phyloP scores from a whole-genome alignment of 331 rosid genomes.

The Pyrus hybrid region DNA sequence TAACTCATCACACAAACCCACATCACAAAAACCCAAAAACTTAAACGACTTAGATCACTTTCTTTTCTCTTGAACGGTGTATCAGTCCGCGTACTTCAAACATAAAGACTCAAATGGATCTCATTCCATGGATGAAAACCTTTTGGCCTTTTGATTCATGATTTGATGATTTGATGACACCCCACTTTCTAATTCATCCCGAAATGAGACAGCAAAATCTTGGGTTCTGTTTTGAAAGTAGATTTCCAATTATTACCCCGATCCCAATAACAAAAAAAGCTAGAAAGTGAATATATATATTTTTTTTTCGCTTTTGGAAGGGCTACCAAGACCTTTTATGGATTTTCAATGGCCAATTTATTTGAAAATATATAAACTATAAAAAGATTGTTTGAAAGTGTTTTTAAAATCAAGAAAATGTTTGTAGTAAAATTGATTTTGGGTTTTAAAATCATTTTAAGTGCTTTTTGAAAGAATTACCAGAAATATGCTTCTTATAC shows the following conservation, averaged over 20 bases:
- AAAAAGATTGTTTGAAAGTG: neutral
- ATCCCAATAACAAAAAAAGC: neutral
- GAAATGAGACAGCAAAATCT: constrained; percentile 37
- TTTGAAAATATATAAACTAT: too few relatives aligned
- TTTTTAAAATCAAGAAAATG: too few relatives aligned
- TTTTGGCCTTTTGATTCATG: constrained; percentile 4
- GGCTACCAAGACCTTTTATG: neutral
- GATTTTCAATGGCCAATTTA: too few relatives aligned
- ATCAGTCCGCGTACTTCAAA: too few relatives aligned
- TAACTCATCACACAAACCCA: accelerated
- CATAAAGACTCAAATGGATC: too few relatives aligned
- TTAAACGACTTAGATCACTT: too few relatives aligned
- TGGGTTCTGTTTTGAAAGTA: constrained; percentile 25
- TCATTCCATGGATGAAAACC: neutral
- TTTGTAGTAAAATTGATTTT: too few relatives aligned
- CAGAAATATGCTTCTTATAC: too few relatives aligned
- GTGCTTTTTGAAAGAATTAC: too few relatives aligned
- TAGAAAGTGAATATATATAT: neutral
- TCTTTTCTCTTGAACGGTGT: too few relatives aligned
- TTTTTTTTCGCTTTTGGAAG: neutral
- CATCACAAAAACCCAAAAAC: too few relatives aligned
- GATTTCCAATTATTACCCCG: constrained; percentile 10
- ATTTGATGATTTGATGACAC: constrained; percentile 7
- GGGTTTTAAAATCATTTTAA: too few relatives aligned
- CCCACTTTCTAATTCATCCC: constrained; percentile 25